Conservation (phyloP, 1,284 basidiomycete species). For the Apiotrichum veenhuisii region DNA sequence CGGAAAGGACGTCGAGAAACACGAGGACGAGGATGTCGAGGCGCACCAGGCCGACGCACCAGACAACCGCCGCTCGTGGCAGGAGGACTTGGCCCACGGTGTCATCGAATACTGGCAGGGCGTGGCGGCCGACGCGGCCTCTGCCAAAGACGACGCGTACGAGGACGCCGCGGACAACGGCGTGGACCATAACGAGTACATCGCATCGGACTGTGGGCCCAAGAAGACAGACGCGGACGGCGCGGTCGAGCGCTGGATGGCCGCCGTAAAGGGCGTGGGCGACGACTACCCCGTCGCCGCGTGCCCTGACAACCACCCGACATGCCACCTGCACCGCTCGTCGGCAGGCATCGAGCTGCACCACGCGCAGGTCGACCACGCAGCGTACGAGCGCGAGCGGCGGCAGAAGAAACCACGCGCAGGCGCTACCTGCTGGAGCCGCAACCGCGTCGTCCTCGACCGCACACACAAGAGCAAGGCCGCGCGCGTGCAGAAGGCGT, state of each 20-base stretch:
- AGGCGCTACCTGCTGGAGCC: background rate
- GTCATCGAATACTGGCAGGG: background rate
- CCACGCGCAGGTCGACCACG: background rate
- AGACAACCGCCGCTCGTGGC: background rate
- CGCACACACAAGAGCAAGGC: background rate
- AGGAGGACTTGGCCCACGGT: background rate
- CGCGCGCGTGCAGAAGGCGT: background rate
- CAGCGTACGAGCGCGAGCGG: background rate
- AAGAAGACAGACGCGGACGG: too few species aligned
- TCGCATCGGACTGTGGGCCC: too few species aligned
- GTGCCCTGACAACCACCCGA: background rate
- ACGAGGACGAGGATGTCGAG: too few species aligned
- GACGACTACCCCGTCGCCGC: background rate
- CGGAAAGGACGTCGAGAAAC: too few species aligned
- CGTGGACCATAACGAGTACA: background rate
- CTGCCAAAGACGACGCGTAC: background rate
- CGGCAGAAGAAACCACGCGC: background rate
- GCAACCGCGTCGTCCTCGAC: background rate
- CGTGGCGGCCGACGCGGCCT: background rate
- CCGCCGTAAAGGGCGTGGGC: background rate
- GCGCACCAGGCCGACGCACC: background rate
- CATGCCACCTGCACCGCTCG: slow-evolving; percentile 1
- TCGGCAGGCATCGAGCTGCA: background rate
- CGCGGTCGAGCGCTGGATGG: too few species aligned
- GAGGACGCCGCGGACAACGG: background rate